Evolutionary conservation across 805 yeast species (phyloP), one percentile per base, ranked within the genome.

Genomic region (Hanseniaspora jakobsenii): DNA sequence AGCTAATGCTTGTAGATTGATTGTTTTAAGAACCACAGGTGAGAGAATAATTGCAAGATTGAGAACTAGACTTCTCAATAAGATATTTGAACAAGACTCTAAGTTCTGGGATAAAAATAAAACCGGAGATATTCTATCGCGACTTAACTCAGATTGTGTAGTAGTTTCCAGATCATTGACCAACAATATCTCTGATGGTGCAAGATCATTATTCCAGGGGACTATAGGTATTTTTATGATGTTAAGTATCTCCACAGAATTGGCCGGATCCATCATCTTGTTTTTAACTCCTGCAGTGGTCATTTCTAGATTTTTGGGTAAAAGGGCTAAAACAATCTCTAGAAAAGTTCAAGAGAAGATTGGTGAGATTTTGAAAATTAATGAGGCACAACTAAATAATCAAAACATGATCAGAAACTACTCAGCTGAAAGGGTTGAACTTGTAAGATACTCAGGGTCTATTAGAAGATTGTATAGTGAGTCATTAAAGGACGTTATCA

Each of bases 141-240:
- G 97, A 49, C 65, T 89, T 38, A 81, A 91, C 4, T 80, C 83
- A 32, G 97, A 89, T 59, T 81, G 95, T 1, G 84, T 86, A 24
- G 76, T 89, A 35, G 93, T 89, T 12, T 73, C 95, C 6, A 75
- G 79, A 54, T 77, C 95, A 0, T 74, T 89, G 16, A 84, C 95
- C 27, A 89, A 81, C 52, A 87, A 89, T 58, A 70, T 89, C 19
- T 79, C 91, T 47, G 96, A 89, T 58, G 97, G 97, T n/a, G 70
- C 86, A 29, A 66, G 96, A 47, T 78, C 96, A 0, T 59, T 77
- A 1, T 75, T 89, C 17, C 77, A 85, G 53, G 95, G 95, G 1
- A 66, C 73, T 37, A 94, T 84, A 32, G 97, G 96, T 6, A 65
- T 87, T 37, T 73, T 83, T 3, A 85, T 87, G 95, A 89, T 89